Base-by-base conservation (phyloP, 129 eudicot species). In the Rutidosis leptorrhynchoides region DNA sequence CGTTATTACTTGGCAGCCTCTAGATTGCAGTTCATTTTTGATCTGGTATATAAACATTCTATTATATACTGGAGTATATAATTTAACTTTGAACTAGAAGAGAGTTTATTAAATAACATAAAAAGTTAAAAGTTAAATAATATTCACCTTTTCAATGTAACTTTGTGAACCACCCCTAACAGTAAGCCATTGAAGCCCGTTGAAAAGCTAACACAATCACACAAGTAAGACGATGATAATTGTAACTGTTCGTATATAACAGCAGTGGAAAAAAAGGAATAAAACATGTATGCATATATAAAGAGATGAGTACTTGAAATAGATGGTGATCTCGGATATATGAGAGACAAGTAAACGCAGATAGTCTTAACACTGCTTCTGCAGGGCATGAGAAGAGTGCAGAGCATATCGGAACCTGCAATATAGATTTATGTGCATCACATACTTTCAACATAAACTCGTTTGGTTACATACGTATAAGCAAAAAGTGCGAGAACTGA, bases 131-230 rank as follows among this genome's bases (percentile, higher is more conserved):
- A n/a, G n/a, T n/a, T n/a, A 65, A 57, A 35, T 46, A 37, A 16
- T 1, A 4, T 33, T 69, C 51, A 92, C 96, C 95, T 75, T 86
- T 12, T 80, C 77, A 49, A 88, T 92, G 28, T 85, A 93, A 19
- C 70, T 27, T 15, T 82, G 96, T 26, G 95, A 93, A 33, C 98
- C 84, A 62, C 87, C 69, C 81, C 72, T 93, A 46, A 86, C 88
- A n/a, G 96, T 93, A 64, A 86, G 84, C 98, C 98, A 93, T 33
- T 88, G 96, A 21, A 95, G 98, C 72, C 95, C 95, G 58, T 95
- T 96, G 30, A 88, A 69, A 58, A 93, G 81, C 98, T 92, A 79
- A 24, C 1, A 15, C 24, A 7, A 29, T 16, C n/a, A n/a, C n/a
- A n/a, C n/a, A 53, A 25, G 46, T 5, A 33, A 33, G 40, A 33